Conservation (phyloP, 2,329 filamentous ascomycete genomes). For the Monilinia fructicola region DNA sequence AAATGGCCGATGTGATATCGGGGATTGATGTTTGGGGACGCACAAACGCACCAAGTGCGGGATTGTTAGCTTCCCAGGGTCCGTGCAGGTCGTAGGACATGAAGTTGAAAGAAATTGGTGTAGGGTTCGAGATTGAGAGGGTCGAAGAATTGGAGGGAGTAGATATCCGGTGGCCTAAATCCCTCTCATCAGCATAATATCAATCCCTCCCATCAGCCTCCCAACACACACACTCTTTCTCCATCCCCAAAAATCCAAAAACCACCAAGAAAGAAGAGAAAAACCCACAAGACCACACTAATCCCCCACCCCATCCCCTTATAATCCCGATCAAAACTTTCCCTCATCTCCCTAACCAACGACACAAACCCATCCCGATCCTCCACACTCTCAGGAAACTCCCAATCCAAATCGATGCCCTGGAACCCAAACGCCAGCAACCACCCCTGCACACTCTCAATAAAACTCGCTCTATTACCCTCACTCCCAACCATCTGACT, state of each 20-base stretch:
- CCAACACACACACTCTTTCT: background rate
- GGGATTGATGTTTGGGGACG: constrained; percentile 46
- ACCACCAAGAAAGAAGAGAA: background rate
- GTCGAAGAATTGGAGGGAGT: constrained; percentile 41
- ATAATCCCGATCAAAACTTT: constrained; percentile 42
- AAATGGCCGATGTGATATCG: constrained; percentile 44
- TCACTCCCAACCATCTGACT: constrained; percentile 36
- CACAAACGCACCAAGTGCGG: constrained; percentile 40
- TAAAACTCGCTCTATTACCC: constrained; percentile 42
- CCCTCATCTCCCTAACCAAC: constrained; percentile 37
- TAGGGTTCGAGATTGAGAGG: constrained; percentile 32
- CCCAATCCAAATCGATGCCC: constrained; percentile 50
- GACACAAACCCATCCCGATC: constrained; percentile 43
- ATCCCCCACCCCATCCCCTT: constrained; percentile 39
- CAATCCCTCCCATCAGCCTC: background rate
- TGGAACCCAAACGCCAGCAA: constrained; percentile 44
- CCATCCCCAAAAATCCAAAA: too few relatives aligned
- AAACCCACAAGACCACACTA: constrained; percentile 43
- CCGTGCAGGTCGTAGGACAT: constrained; percentile 46
- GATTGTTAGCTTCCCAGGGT: constrained; percentile 43
- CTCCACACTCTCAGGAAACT: constrained; percentile 43
- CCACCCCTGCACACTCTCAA: constrained; percentile 41
- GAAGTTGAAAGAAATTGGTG: constrained; percentile 41
- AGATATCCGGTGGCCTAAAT: constrained; percentile 39
- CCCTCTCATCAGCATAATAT: too few relatives aligned